Base-by-base conservation (phyloP, 2,329 filamentous ascomycete species). In the Fusarium penzigii region DNA sequence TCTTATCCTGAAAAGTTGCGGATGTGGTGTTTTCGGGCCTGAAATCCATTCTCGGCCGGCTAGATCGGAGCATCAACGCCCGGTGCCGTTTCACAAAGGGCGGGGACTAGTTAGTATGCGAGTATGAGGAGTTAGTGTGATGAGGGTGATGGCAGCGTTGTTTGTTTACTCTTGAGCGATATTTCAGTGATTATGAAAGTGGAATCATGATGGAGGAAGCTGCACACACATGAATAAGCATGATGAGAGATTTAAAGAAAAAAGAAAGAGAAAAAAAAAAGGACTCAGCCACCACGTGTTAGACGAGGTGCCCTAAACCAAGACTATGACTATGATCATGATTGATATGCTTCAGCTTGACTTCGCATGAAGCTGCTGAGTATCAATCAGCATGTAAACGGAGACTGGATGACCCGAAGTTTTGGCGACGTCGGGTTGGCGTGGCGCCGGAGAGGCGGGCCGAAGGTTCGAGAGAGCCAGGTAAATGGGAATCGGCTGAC, bases 371-470 rank as follows among this genome's bases (percentile, higher is more conserved):
- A 49, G 51, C 48, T 38, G 51, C 46, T 44, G 34, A 49, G 25
- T 32, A 47, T 17, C 14, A 44, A 39, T 17, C 14, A 44, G 34
- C 16, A 32, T 25, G n/a, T 25, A 13, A 36, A 20, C 17, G 29
- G 48, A 47, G 41, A 16, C 17, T 44, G 7, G 43, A 39, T 38
- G 29, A 51, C 29, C 62, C 63, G 63, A 65, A 58, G 63, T 65
- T 65, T 52, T 65, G 57, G 63, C 63, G 61, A 50, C 49, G 52
- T 47, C 62, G 62, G 61, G 57, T 59, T 65, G 59, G 52, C 53
- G 62, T 58, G 54, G 55, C 65, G 55, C 59, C 68, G 70, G 69
- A 67, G 56, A 69, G 65, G 63, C 69, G 69, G 69, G 65, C 69
- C 69, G 69, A 65, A 63, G 64, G 61, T 56, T 62, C 56, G 58